phyloP scores from a whole-genome alignment of 78 protist genomes.

The Parvularia atlantis region DNA sequence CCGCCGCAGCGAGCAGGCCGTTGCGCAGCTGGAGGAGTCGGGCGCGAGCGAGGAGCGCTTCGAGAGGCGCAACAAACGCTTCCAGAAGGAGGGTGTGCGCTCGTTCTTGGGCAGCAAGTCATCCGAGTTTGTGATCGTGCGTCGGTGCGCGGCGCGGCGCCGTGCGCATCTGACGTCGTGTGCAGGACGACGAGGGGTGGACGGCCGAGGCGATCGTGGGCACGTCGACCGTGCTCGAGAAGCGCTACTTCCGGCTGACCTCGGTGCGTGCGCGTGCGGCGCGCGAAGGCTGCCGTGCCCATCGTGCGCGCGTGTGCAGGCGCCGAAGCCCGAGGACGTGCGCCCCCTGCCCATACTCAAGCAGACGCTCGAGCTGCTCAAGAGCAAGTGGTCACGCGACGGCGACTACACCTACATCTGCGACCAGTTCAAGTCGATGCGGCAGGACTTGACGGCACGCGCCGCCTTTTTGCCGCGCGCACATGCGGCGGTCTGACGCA shows the following conservation, averaged over 20 bases:
- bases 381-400: not conserved
- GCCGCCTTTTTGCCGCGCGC: not conserved
- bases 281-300: too few relatives aligned
- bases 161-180: too few relatives aligned
- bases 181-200: too few relatives aligned
- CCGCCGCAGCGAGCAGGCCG: too few relatives aligned
- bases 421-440: slow-evolving; percentile 41
- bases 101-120: too few relatives aligned
- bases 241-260: slow-evolving; percentile 1
- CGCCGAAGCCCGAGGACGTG: slow-evolving; percentile 4
- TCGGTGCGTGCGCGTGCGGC: not conserved
- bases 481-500: not conserved
- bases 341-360: not conserved
- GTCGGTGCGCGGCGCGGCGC: too few relatives aligned
- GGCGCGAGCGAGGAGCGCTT: too few relatives aligned
- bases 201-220: too few relatives aligned
- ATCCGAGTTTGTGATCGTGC: too few relatives aligned
- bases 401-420: not conserved
- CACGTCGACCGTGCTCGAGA: not conserved
- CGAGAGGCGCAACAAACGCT: too few relatives aligned
- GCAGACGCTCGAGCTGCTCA: not conserved
- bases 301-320: not conserved
- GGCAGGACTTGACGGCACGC: slow-evolving; percentile 39
- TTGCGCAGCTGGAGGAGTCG: too few relatives aligned
- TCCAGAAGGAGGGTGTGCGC: too few relatives aligned